Evolutionary conservation across 2,329 filamentous ascomycete species (phyloP).

Genomic region (Trichothecium sympodiale): DNA sequence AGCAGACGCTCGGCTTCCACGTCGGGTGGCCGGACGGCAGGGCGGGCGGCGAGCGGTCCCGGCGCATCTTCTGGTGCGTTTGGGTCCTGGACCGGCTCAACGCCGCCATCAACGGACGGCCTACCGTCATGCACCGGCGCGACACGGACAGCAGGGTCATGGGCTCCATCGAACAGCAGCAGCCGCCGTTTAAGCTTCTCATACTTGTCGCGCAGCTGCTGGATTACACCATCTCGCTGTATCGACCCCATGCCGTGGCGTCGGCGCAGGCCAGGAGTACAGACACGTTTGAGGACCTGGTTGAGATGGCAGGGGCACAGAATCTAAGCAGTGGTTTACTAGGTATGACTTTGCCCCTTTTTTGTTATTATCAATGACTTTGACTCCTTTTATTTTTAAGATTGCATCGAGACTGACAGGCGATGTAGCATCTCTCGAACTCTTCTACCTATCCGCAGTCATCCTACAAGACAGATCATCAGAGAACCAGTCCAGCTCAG

Average conservation of each 20-base stretch:
- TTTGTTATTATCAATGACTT: too few species aligned
- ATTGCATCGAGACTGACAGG: background rate
- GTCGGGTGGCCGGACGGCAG: slow-evolving; percentile 12
- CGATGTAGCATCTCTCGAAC: slow-evolving; percentile 9
- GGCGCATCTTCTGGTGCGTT: slow-evolving; percentile 13
- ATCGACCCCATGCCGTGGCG: slow-evolving; percentile 9
- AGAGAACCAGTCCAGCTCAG: slow-evolving; percentile 5
- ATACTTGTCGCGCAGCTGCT: slow-evolving; percentile 11
- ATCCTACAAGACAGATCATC: slow-evolving; percentile 10
- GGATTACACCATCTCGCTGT: slow-evolving; percentile 11
- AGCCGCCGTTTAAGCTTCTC: slow-evolving; percentile 11
- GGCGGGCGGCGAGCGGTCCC: slow-evolving; percentile 8
- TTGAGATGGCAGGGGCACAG: slow-evolving; percentile 5
- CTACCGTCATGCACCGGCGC: slow-evolving; percentile 12
- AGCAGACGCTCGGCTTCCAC: slow-evolving; percentile 13
- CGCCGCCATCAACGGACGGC: slow-evolving; percentile 12
- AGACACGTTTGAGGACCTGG: slow-evolving; percentile 9
- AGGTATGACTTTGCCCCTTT: slow-evolving; percentile 7
- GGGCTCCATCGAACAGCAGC: slow-evolving; percentile 10
- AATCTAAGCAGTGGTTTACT: slow-evolving; percentile 9
- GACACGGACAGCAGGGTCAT: slow-evolving; percentile 11
- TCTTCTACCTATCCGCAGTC: slow-evolving; percentile 12
- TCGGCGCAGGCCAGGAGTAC: slow-evolving; percentile 4
- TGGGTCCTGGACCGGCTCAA: slow-evolving; percentile 13
- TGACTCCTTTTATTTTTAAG: background rate